phyloP scores from a whole-genome alignment of 1,284 basidiomycete species.

The Tremellales sp. region DNA sequence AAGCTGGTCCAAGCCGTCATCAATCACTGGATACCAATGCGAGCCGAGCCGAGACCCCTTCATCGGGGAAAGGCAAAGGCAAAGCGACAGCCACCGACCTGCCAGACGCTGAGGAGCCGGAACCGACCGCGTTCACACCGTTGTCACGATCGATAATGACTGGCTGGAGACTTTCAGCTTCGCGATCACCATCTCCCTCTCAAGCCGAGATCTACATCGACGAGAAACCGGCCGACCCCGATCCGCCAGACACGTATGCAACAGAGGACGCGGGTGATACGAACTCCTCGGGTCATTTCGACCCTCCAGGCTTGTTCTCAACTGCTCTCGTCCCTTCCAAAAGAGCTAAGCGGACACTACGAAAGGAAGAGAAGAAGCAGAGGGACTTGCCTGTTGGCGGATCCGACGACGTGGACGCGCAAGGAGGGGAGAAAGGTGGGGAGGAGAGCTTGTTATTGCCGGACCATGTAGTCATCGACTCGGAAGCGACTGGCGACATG shows the following conservation, averaged over 20 bases:
- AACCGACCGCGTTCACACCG: too few species aligned
- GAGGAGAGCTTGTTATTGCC: slow-evolving; percentile 26
- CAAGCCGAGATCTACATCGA: slow-evolving; percentile 8
- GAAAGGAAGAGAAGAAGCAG: slow-evolving; percentile 1
- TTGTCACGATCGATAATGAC: slow-evolving; percentile 17
- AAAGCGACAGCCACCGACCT: too few species aligned
- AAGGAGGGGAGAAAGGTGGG: not conserved
- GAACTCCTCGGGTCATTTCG: slow-evolving; percentile 15
- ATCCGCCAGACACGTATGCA: slow-evolving; percentile 1
- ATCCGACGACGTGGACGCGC: not conserved
- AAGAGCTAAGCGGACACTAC: not conserved
- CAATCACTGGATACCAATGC: too few species aligned
- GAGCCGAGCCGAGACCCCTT: too few species aligned
- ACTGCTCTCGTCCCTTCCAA: slow-evolving; percentile 7
- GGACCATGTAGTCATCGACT: slow-evolving; percentile 25
- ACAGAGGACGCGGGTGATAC: slow-evolving; percentile 1
- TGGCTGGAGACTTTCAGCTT: not conserved
- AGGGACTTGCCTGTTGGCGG: not conserved
- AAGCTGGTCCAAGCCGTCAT: too few species aligned
- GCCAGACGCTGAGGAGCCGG: too few species aligned
- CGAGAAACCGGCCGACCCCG: slow-evolving; percentile 10
- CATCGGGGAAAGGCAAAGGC: too few species aligned
- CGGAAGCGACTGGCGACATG: slow-evolving; percentile 7
- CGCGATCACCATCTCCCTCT: not conserved
- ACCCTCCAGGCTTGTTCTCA: slow-evolving; percentile 26